Evolutionary conservation across 169 alveolate genomes (phyloP).

Genomic region (Plasmodium malariae): DNA sequence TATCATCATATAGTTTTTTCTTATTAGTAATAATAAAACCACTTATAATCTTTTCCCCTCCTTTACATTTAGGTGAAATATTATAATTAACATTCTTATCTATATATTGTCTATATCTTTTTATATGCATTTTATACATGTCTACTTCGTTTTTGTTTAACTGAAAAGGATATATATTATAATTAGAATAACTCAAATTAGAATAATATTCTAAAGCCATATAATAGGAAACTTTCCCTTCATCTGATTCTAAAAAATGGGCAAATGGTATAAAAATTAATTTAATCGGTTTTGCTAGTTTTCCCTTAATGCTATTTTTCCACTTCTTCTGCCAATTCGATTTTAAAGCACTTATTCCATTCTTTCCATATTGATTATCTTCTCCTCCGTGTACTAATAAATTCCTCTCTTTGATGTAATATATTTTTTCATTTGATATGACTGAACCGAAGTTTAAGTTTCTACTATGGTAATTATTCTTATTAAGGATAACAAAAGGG

Average conservation of each 20-base stretch:
- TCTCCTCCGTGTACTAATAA: constrained; percentile 41
- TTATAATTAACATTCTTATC: constrained; percentile 68
- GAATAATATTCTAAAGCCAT: constrained; percentile 72
- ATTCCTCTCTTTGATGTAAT: constrained; percentile 34
- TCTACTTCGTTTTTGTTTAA: constrained; percentile 45
- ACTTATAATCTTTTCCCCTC: constrained; percentile 56
- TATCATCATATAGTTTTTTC: constrained; percentile 10
- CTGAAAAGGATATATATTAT: constrained; percentile 35
- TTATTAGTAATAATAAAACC: constrained; percentile 72
- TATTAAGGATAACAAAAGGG: constrained; percentile 22
- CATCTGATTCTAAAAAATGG: constrained; percentile 52
- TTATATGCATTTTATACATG: constrained; percentile 51
- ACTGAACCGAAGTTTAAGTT: constrained; percentile 51
- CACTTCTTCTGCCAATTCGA: constrained; percentile 13
- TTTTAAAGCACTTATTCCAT: background rate
- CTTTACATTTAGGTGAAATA: constrained; percentile 40
- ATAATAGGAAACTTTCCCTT: constrained; percentile 49
- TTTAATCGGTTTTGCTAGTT: constrained; percentile 54
- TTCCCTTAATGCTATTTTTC: constrained; percentile 56
- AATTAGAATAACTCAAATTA: constrained; percentile 47
- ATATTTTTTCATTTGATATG: constrained; percentile 35
- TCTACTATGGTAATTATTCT: background rate
- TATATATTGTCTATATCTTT: constrained; percentile 61
- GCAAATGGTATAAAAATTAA: constrained; percentile 67
- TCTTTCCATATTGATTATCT: background rate